Base-by-base conservation (phyloP, 352 stramenopile genomes). In the Phytophthora chlamydospora region DNA sequence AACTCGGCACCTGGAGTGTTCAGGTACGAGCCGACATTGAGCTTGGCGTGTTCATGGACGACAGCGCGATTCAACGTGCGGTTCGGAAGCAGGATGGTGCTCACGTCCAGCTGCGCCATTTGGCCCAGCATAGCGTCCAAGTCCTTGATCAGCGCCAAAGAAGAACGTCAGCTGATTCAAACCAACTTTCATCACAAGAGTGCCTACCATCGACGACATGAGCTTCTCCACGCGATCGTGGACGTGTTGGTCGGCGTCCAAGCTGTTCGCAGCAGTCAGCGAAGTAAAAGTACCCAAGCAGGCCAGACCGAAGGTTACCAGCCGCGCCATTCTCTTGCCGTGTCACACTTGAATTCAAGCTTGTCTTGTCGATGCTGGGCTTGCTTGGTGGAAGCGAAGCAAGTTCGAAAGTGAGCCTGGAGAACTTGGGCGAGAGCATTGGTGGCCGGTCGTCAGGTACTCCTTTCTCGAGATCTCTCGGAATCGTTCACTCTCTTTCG, bases 31-130 rank as follows among this genome's bases (percentile, higher is more conserved):
- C 93, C 93, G 45, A 97, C 71, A 17, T 95, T 89, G 19, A 95
- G 73, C 49, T 78, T 67, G 2, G 89, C 89, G 41, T 91, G 90
- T 13, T 83, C 50, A 40, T 80, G 73, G 27, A 97, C 75, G 5
- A 83, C 58, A 19, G 73, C 76, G 48, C 71, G 57, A 40, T 96
- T 89, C 17, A 93, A 60, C 9, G 78, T 85, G 36, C 71, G 68
- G 51, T 96, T 80, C 2, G 75, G 48, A 40, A 80, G 63, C 27
- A 97, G 45, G 16, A 98, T 78, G 6, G 83, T 78, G 58, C 78
- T 86, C 31, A 97, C 82, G 31, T 97, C 90, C 9, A 98, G 74
- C 72, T 98, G 93, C 11, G 86, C 83, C 90, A 98, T 97, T 59
- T 98, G 93, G 1, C 90, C 90, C 10, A 98, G 69, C 67, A 91